Percentiles rank a stretch among this genome's conserved stretches.
Conservation (phyloP, 306 rosid species). For the Betula pendula region DNA sequence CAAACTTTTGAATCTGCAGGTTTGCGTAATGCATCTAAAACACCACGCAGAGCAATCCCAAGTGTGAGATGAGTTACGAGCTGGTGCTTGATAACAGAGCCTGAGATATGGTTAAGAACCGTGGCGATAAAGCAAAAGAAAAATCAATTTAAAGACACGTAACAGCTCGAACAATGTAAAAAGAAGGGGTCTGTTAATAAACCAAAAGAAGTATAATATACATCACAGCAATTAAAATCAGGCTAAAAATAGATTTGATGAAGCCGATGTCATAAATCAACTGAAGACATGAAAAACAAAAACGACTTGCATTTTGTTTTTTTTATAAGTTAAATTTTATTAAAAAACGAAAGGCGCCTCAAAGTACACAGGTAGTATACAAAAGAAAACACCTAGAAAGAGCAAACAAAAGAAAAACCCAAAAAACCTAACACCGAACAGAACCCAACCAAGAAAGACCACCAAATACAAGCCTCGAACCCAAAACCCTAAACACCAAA, state of each 20-base stretch:
- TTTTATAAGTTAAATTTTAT: too few relatives aligned
- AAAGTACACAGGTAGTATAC: too few relatives aligned
- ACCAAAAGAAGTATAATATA: constrained; percentile 11
- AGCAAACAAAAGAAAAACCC: too few relatives aligned
- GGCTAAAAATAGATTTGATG: neutral
- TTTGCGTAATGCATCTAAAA: constrained; percentile 95
- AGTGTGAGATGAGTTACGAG: constrained; percentile 92
- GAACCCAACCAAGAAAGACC: too few relatives aligned
- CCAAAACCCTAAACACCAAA: too few relatives aligned
- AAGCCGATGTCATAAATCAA: neutral
- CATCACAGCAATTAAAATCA: neutral
- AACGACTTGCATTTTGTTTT: too few relatives aligned
- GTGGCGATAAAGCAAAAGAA: neutral
- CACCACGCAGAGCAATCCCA: constrained; percentile 94
- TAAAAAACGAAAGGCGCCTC: too few relatives aligned
- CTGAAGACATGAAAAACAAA: neutral
- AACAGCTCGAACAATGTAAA: neutral
- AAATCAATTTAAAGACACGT: constrained; percentile 1
- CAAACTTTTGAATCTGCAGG: constrained; percentile 98
- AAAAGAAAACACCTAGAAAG: too few relatives aligned
- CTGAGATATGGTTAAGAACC: constrained; percentile 38
- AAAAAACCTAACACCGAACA: too few relatives aligned
- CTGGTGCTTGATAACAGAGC: constrained; percentile 89
- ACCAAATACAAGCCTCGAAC: too few relatives aligned
- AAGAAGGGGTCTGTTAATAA: neutral